Evolutionary conservation across 306 rosid species (phyloP).

Genomic region (Arachis stenosperma): DNA sequence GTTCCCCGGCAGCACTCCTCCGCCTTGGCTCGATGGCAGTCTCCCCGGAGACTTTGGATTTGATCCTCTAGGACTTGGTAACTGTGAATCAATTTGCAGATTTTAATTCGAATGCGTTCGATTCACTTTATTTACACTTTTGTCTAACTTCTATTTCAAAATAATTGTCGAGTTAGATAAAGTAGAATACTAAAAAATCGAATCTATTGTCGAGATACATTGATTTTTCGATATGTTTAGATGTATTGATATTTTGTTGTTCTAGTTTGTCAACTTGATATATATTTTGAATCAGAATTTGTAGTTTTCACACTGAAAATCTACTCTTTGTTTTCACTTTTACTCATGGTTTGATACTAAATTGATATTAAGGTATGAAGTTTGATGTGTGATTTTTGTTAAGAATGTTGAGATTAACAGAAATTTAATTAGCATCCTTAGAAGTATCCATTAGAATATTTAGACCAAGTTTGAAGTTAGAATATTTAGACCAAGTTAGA

Average conservation of each 20-base stretch:
- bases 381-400: neutral
- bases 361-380: neutral
- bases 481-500: too few species aligned
- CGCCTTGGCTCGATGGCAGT: constrained; percentile 52
- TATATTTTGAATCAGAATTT: neutral
- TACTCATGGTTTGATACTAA: neutral
- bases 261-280: too few species aligned
- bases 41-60: constrained; percentile 53
- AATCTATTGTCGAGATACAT: too few species aligned
- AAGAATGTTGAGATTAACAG: neutral
- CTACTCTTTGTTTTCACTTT: neutral
- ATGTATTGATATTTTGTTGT: too few species aligned
- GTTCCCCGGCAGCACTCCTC: constrained; percentile 52
- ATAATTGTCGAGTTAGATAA: too few species aligned
- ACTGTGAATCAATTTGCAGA: neutral
- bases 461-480: neutral
- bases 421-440: neutral
- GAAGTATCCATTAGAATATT: neutral
- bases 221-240: too few species aligned
- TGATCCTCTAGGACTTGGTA: constrained; percentile 53
- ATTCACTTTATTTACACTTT: too few species aligned
- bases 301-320: neutral
- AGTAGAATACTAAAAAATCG: too few species aligned
- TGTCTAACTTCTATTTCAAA: too few species aligned
- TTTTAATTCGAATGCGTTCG: neutral